A percentile compares a stretch with the other conserved stretches of the same genome.
phyloP scores from a whole-genome alignment of 257 asterid genomes.

The Perilla frutescens region DNA sequence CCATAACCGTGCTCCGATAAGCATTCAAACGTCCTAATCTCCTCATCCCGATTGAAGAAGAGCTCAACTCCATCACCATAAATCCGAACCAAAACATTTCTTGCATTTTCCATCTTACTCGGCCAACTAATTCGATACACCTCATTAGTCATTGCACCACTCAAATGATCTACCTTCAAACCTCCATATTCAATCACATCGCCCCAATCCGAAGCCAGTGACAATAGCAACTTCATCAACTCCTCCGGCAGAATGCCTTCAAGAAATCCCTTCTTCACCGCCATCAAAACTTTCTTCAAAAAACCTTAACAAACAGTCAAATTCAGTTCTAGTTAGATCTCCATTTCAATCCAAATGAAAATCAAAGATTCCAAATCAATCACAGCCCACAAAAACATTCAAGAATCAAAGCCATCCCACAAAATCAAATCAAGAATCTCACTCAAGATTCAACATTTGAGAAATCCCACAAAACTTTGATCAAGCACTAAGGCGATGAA shows the following conservation, averaged over 20 bases:
- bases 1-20: constrained; percentile 75
- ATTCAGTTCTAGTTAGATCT: background rate
- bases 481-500: background rate
- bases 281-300: constrained; percentile 50
- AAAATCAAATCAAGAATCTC: background rate
- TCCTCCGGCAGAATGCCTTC: constrained; percentile 69
- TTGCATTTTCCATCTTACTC: constrained; percentile 38
- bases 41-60: constrained; percentile 81
- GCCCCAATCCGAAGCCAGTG: constrained; percentile 71
- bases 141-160: constrained; percentile 91
- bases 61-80: constrained; percentile 89
- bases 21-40: constrained; percentile 66
- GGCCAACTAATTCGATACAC: constrained; percentile 81
- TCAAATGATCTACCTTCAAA: constrained; percentile 62
- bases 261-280: constrained; percentile 62
- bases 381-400: background rate
- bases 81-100: constrained; percentile 74
- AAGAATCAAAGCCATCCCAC: constrained; percentile 14
- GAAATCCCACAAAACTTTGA: background rate
- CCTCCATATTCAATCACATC: constrained; percentile 53
- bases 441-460: background rate
- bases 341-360: background rate
- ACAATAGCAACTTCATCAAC: constrained; percentile 50
- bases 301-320: constrained; percentile 29
- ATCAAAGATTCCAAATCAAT: background rate